Percentiles rank a stretch among this genome's conserved stretches.
Conservation (phyloP, 768 basidiomycete species). For the Tricholoma matsutake region DNA sequence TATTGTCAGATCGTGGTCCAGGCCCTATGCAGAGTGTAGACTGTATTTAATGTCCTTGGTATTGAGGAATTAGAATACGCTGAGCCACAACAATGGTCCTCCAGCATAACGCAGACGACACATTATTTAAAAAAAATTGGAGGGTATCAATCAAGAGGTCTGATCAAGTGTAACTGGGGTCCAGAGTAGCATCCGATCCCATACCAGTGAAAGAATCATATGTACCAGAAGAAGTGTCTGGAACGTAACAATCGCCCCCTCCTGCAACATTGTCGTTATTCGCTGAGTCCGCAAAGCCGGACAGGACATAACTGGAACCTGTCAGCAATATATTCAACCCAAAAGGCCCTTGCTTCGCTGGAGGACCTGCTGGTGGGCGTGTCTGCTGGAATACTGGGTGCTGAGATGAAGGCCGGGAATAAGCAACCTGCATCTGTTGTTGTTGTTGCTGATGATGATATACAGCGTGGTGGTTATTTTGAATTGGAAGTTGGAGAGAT, state of each 20-base stretch:
- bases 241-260: not conserved
- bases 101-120: no score
- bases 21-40: no score
- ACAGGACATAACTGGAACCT: constrained; percentile 4
- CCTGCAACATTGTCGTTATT: not conserved
- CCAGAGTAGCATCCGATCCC: not conserved
- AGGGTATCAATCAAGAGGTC: not conserved
- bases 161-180: not conserved
- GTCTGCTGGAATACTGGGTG: not conserved
- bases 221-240: not conserved
- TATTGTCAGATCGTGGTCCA: no score
- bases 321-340: not conserved
- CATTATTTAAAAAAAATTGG: not conserved
- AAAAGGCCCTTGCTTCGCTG: not conserved
- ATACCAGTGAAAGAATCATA: not conserved
- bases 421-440: constrained; percentile 3
- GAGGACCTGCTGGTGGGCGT: not conserved
- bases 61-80: no score
- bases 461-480: not conserved
- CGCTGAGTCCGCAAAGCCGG: not conserved
- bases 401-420: not conserved
- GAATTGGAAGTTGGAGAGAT: not conserved
- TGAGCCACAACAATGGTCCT: no score
- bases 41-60: no score
- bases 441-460: constrained; percentile 1